These are phyloP conservation scores for Phoenix dactylifera DNA, from an alignment of 176 grass and related monocot genomes.

Conservation along the genomic window DNA sequence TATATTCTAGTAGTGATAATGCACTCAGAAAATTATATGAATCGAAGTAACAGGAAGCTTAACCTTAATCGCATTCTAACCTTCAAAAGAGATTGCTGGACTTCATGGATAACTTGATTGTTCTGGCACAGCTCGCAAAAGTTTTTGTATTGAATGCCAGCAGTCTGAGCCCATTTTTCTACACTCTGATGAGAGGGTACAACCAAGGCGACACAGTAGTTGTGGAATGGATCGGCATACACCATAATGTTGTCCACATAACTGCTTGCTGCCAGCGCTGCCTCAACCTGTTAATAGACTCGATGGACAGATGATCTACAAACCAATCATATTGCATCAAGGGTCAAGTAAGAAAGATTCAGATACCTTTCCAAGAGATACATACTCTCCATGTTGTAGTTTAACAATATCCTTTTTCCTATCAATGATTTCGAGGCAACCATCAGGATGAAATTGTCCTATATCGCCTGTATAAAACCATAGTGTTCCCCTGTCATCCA, in stretches of 20 bases:
- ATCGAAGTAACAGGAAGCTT: no score
- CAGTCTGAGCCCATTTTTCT: slow-evolving; percentile 56
- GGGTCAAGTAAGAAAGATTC: slow-evolving; percentile 11
- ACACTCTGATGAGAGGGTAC: slow-evolving; percentile 41
- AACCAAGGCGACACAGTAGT: slow-evolving; percentile 67
- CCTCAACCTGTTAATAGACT: slow-evolving; percentile 38
- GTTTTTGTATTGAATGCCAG: slow-evolving; percentile 34
- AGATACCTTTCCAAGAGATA: slow-evolving; percentile 80
- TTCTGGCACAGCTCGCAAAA: slow-evolving; percentile 61
- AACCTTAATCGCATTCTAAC: slow-evolving; percentile 15
- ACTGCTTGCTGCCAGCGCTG: slow-evolving; percentile 50
- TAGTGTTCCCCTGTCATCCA: slow-evolving; percentile 55
- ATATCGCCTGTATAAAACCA: slow-evolving; percentile 95
- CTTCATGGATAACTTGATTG: slow-evolving; percentile 48
- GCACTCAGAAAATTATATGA: no score
- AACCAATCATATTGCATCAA: not conserved
- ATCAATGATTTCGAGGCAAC: slow-evolving; percentile 79
- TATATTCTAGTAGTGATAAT: no score
- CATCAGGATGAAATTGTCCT: slow-evolving; percentile 82
- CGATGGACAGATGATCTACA: not conserved
- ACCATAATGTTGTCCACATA: slow-evolving; percentile 86
- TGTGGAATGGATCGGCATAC: slow-evolving; percentile 67
- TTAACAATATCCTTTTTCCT: slow-evolving; percentile 94
- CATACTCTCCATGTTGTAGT: slow-evolving; percentile 90
- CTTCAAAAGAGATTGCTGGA: slow-evolving; percentile 60